Base-by-base conservation (phyloP, 2,329 filamentous ascomycete species). In the Botrytis hyacinthi region DNA sequence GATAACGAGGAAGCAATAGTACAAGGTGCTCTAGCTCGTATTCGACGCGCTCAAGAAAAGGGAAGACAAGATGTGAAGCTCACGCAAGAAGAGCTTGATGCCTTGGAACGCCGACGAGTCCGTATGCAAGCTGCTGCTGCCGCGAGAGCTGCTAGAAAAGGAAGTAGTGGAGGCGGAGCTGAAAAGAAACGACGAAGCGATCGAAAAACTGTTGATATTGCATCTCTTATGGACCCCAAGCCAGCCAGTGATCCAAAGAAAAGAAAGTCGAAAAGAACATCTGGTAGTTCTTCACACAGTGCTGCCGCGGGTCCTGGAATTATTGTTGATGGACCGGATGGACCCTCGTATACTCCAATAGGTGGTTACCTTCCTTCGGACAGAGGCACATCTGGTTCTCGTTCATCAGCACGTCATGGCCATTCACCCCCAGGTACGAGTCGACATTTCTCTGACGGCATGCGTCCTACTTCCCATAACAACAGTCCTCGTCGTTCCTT, bases 31-130 rank as follows among this genome's bases (percentile, higher is more conserved):
- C 84, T 97, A 82, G 90, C 91, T 78, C 91, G 93, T 77, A 97
- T 98, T 80, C 89, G 91, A 76, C 88, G 90, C 76, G 94, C 95
- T 26, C 90, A 93, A 81, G 89, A 89, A 76, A 90, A 90, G 79
- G 94, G 94, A 76, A 92, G 91, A 82, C 86, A 87, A 62, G 93
- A 97, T 73, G 93, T 98, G 73, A 92, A 91, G 81, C 87, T 98
- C 76, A 94, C 88, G 78, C 88, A 91, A 79, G 90, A 92, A 71
- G 95, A 98, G 82, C 85, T 97, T 78, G 92, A 91, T 75, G 94
- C 94, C 65, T 86, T 97, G 77, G 92, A 95, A 80, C 88, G 90
- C 76, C 86, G 87, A 78, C 84, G 88, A 75, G 88, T 90, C 81
- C 88, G 91, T 73, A 84, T 90, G 78, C 76, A 80, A 70, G 76